Base-by-base conservation (phyloP, 345 rosid genomes). In the Citrus glauca region DNA sequence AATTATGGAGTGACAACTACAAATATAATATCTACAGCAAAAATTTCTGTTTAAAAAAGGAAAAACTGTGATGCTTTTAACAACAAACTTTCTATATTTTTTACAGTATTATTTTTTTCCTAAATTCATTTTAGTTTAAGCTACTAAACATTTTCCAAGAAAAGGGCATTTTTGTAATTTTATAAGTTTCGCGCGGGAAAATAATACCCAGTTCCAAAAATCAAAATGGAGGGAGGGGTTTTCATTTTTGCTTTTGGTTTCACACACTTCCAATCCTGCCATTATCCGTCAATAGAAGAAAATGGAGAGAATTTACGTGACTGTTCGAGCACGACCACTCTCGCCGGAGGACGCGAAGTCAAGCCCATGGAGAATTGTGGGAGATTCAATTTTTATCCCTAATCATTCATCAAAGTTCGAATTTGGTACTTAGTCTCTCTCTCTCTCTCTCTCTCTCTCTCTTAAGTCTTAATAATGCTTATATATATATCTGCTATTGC, bases 221-320 rank as follows among this genome's bases (percentile, higher is more conserved):
- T 17, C 57, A 19, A 62, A 62, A 62, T 11, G 22, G 22, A 27
- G 37, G 35, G 22, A 27, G 66, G 66, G 9, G 9, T 27, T 62
- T 62, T 14, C 17, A 62, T 11, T 28, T 61, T 62, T 62, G 66
- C 20, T 30, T 6, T 30, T 4, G 64, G 14, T 60, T 25, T 53
- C 7, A 0, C 57, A 53, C 16, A n/a, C 11, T 60, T 4, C 10
- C 66, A 3, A 32, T 16, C 9, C 35, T 27, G 35, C 7, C 22
- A 0, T 62, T 62, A 37, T 11, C 20, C 35, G 20, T 53, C 57
- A 53, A 19, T 17, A 53, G 57, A 53, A 17, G 57, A 6, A 48
- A 71, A 95, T 95, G 99, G 98, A 95, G 86, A 87, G 96, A 70
- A 93, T 95, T 13, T 91, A 93, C 71, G 99, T 95, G 5, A 83